Percentiles rank a stretch among this genome's conserved stretches.
Conservation (phyloP, 331 rosid genomes). For the Acacia concinna region DNA sequence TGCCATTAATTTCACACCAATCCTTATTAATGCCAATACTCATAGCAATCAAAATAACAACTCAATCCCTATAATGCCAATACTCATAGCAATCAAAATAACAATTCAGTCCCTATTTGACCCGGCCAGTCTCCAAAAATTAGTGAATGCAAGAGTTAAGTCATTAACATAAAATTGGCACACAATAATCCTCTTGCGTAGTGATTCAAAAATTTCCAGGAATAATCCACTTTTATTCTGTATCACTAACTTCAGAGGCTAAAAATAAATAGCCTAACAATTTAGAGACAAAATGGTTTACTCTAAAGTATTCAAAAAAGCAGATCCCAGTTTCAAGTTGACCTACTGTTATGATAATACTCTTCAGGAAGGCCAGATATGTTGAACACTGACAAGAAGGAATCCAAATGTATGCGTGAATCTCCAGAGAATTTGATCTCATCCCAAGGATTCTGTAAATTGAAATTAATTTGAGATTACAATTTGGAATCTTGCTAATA, state of each 20-base stretch:
- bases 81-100: slow-evolving; percentile 1
- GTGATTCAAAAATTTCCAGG: neutral
- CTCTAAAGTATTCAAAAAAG: neutral
- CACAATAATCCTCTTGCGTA: neutral
- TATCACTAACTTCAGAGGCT: neutral
- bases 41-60: slow-evolving; percentile 7
- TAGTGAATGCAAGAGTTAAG: neutral
- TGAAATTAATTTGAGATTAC: slow-evolving; percentile 26
- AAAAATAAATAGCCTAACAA: neutral
- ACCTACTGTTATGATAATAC: slow-evolving; percentile 79
- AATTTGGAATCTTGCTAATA: neutral
- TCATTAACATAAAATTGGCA: neutral
- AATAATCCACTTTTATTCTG: neutral
- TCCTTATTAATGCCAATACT: slow-evolving; percentile 22
- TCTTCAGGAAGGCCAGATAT: slow-evolving; percentile 92
- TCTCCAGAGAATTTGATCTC: slow-evolving; percentile 73
- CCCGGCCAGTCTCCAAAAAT: neutral
- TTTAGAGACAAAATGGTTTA: neutral
- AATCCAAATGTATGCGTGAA: slow-evolving; percentile 71
- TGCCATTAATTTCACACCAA: slow-evolving; percentile 41
- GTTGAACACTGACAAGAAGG: slow-evolving; percentile 88
- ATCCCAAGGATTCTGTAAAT: slow-evolving; percentile 96
- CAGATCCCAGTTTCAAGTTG: neutral
- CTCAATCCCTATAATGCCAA: slow-evolving; percentile 19
- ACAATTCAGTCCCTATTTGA: neutral